Base-by-base conservation (phyloP, 495 filamentous ascomycete species). In the Aspergillus nanangensis region DNA sequence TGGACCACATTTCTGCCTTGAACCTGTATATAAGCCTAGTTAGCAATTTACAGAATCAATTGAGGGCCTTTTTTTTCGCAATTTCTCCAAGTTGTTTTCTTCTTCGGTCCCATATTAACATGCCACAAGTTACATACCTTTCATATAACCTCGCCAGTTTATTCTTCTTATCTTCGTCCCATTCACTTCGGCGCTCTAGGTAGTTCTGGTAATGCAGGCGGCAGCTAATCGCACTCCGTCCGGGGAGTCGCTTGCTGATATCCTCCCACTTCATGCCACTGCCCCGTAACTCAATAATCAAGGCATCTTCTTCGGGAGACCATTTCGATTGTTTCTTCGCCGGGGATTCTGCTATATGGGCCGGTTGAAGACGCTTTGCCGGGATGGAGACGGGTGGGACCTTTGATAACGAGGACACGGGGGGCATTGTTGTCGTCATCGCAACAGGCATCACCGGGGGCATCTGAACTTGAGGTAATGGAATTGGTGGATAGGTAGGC, bases 201-300 rank as follows among this genome's bases (percentile, higher is more conserved):
- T 97, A 98, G 60, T 98, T 98, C 52, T 98, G 93, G 66, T 96
- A 98, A 53, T 95, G 90, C 34, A 98, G 75, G 18, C 93, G 82
- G 65, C 93, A 98, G 47, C 87, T 90, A 55, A 96, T 95, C 33
- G 88, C 82, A 66, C 88, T 95, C 48, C 93, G 82, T 45, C 92
- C 93, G 1, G 91, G 90, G 18, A 97, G 73, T 14, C 81, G 79
- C 69, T 88, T 88, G 45, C 87, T 90, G 60, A 98, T 96, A 66
- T 98, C 94, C 52, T 96, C 93, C 93, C 93, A 98, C 57, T 96
- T 97, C 86, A 94, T 93, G 8, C 88, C 88, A 52, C 77, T 82
- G 24, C 87, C 87, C 20, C 93, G 81, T 45, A 98, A 76, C 57
- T 90, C 83, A 47, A 95, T 95, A 61, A 95, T 95, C 40, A 90